Base-by-base conservation (phyloP, 176 grass and related monocot species). In the Raddia distichophylla region DNA sequence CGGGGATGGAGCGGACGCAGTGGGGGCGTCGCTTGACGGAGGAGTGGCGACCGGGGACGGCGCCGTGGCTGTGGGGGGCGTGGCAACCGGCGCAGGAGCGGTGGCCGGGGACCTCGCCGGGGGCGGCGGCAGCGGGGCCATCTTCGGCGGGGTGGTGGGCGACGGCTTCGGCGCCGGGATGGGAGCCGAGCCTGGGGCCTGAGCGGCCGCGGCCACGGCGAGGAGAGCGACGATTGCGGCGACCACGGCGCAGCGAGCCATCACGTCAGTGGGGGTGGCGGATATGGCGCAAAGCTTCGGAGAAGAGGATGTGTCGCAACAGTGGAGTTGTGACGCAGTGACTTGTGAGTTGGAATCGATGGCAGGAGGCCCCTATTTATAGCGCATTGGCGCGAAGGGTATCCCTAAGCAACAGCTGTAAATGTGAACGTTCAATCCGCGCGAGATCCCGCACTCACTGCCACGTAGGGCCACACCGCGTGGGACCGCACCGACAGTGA, bases 211-310 rank as follows among this genome's bases (percentile, higher is more conserved):
- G 11, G 63, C 8, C 43, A 70, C 73, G 43, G 64, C 74, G 54
- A 85, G 53, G 60, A 83, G 71, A 13, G 61, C 59, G 4, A 85
- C 18, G 14, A 67, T 34, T 16, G 56, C 74, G 7, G 82, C 74
- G 60, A 71, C n/a, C 32, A 75, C 60, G 62, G 84, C 74, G 74
- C 84, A 73, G 62, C 82, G 88, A 74, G 83, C 88, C 88, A 90
- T 90, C 5, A 5, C 18, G 27, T 3, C 5, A 6, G 11, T 37
- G 14, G 60, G 4, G 13, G 16, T 17, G 65, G 9, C 9, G 60
- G 4, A 18, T 10, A 22, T 7, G 57, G 8, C 17, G 0, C 7
- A 3, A 8, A 14, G 22, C 9, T 59, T 14, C 8, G 35, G 7
- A 27, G 67, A 16, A 34, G 52, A 68, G 0, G 27, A 37, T 45